Conservation (phyloP, 1,284 basidiomycete genomes). For the Apiotrichum domesticum region DNA sequence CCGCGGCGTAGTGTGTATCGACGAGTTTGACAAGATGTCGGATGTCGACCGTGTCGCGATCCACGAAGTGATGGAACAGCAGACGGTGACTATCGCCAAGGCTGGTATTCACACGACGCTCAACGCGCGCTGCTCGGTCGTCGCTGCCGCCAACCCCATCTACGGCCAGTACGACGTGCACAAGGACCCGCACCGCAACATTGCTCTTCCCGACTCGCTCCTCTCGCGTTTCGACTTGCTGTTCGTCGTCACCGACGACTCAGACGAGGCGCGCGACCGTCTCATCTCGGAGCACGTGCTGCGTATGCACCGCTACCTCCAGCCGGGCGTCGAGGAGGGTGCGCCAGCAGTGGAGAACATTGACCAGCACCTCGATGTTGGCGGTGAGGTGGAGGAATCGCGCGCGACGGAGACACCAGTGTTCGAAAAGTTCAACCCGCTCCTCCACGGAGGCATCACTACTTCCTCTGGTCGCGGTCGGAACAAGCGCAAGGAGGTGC, state of each 20-base stretch:
- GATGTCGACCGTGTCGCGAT: conserved; percentile 99
- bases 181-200: conserved; percentile 98
- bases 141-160: conserved; percentile 97
- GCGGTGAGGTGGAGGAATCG: conserved; percentile 56
- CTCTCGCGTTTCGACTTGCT: conserved; percentile 98
- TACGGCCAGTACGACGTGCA: conserved; percentile 99
- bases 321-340: conserved; percentile 88
- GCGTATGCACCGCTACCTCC: conserved; percentile 93
- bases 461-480: conserved; percentile 56
- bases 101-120: conserved; percentile 98
- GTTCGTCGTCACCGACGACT: conserved; percentile 97
- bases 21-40: conserved; percentile 99
- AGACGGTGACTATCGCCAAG: conserved; percentile 98
- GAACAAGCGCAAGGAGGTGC: conserved; percentile 68
- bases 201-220: conserved; percentile 94
- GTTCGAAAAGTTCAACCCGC: conserved; percentile 94
- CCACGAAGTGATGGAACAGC: conserved; percentile 99
- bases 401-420: conserved; percentile 64
- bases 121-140: conserved; percentile 95
- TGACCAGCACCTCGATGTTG: conserved; percentile 77
- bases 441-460: conserved; percentile 79
- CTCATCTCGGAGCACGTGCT: conserved; percentile 96
- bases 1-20: conserved; percentile 97
- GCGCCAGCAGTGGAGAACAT: conserved; percentile 79
- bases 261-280: conserved; percentile 89